phyloP scores from a whole-genome alignment of 1,284 basidiomycete genomes.

The Rhodotorula sp. region DNA sequence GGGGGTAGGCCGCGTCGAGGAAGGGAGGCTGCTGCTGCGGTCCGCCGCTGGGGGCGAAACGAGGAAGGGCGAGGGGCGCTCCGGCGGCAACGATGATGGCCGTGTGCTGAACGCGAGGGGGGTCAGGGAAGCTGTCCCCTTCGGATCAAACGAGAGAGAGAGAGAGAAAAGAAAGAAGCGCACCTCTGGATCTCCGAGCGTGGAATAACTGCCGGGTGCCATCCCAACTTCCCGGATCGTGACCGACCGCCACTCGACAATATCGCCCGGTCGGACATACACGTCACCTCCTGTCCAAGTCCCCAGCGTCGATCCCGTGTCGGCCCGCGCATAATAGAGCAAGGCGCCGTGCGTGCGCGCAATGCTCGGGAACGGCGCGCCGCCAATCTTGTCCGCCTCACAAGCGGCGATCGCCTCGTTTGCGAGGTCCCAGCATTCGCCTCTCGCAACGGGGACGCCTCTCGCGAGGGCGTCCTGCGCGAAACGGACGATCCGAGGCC shows the following conservation, averaged over 20 bases:
- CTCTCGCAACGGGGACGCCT: constrained; percentile 56
- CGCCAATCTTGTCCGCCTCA: not conserved
- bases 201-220: not conserved
- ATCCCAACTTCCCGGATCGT: constrained; percentile 19
- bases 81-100: constrained; percentile 39
- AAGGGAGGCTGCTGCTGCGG: not conserved
- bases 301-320: constrained; percentile 48
- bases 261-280: constrained; percentile 59
- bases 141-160: too few species aligned
- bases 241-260: constrained; percentile 57
- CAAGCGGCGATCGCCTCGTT: constrained; percentile 55
- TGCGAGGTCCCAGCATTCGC: constrained; percentile 62
- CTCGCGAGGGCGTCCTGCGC: constrained; percentile 56
- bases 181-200: constrained; percentile 37
- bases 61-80: not conserved
- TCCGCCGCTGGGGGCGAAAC: not conserved
- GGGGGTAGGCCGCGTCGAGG: constrained; percentile 19
- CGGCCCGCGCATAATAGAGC: constrained; percentile 54
- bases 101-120: constrained; percentile 35
- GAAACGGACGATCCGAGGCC: constrained; percentile 56
- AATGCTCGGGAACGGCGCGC: constrained; percentile 55
- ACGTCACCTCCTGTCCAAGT: constrained; percentile 60
- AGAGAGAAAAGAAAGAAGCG: constrained; percentile 1
- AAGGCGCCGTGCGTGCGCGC: constrained; percentile 60
- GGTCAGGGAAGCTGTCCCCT: not conserved